phyloP scores from a whole-genome alignment of 2,329 filamentous ascomycete genomes.

The Bertia moriformis region DNA sequence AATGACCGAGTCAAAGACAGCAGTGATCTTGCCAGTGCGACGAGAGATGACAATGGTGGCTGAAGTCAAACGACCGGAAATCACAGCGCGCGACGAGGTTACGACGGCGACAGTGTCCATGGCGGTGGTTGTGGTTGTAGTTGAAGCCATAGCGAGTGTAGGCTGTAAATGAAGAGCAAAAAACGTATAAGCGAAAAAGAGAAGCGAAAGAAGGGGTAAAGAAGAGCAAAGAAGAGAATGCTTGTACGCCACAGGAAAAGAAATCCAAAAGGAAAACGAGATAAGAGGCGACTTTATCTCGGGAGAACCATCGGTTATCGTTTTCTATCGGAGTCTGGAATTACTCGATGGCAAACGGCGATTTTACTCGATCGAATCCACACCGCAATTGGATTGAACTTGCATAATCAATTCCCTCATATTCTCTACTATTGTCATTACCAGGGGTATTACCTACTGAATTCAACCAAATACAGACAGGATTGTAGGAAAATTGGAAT shows the following conservation, averaged over 20 bases:
- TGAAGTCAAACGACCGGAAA: slow-evolving; percentile 42
- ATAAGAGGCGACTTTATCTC: too few species aligned
- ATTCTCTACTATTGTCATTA: too few species aligned
- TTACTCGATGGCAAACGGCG: too few species aligned
- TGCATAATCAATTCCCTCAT: too few species aligned
- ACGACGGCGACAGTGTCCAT: slow-evolving; percentile 33
- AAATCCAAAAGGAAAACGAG: too few species aligned
- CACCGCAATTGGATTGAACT: too few species aligned
- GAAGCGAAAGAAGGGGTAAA: neutral
- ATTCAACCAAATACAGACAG: too few species aligned
- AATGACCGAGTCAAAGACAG: slow-evolving; percentile 48
- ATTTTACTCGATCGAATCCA: slow-evolving; percentile 2
- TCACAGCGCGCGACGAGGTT: slow-evolving; percentile 49
- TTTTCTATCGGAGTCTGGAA: neutral
- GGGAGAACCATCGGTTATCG: neutral
- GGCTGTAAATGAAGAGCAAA: neutral
- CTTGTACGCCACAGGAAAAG: too few species aligned
- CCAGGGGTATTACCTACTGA: too few species aligned
- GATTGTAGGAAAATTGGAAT: too few species aligned
- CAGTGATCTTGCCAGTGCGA: slow-evolving; percentile 49
- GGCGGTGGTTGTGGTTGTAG: neutral
- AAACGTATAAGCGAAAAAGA: neutral
- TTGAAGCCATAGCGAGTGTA: neutral
- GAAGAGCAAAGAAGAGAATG: neutral
- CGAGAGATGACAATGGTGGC: slow-evolving; percentile 54